Evolutionary conservation across 345 rosid species (phyloP), one percentile per base, ranked within the genome.

Genomic region (Arabidopsis suecica): DNA sequence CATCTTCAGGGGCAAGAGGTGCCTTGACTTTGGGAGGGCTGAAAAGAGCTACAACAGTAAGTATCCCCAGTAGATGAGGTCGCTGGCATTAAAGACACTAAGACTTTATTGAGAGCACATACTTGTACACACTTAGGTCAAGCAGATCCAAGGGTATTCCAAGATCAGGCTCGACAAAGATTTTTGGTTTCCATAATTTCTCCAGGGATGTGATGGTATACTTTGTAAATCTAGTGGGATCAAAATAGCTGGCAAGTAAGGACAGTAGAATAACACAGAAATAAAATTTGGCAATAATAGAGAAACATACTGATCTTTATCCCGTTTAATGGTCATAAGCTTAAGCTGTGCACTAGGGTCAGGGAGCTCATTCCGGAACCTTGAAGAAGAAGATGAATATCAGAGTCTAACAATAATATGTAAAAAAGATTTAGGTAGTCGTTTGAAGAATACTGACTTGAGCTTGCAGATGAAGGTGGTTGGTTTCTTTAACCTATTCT

Each of bases 401-500:
- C n/a, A 42, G 13, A 42, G 13, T 12, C 47, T 42, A 42, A 16
- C 18, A 16, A 16, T 16, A 16, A 28, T 13, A 42, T 1, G 47
- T 12, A 41, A 12, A 41, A 3, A 41, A 12, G 47, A 41, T 41
- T n/a, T 12, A 40, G 5, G 12, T 40, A 40, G 44, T 40, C 13
- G 44, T 40, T 42, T 42, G 47, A 6, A 3, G 51, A 42, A 44
- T 63, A 89, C 97, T 86, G 84, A 95, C 99, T 95, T 92, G 85
- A 95, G 78, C 86, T 90, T 95, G 93, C 99, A 95, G 84, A 92
- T 78, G 76, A 95, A 95, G 5, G 99, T 95, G n/a, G 98, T 95
- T 18, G 99, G 99, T 79, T 95, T 95, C 84, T 95, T 95, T 77
- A 95, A 81, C 85, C 97, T 88, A 79, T 95, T 95, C 82, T 92